Conservation (phyloP, 805 yeast species). For the Cyberlindnera mrakii region DNA sequence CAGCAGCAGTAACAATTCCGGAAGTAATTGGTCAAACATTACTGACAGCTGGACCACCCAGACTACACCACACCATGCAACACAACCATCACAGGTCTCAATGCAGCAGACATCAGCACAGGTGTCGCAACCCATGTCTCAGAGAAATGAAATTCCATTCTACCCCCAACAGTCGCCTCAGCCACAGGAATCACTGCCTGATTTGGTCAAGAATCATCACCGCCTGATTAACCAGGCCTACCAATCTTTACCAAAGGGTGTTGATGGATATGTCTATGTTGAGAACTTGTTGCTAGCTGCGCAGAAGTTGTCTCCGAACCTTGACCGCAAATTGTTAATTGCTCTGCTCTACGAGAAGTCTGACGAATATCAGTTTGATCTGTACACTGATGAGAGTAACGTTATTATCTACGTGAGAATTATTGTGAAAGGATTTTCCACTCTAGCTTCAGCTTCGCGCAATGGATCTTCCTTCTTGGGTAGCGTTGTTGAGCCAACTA, state of each 20-base stretch:
- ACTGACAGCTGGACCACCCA: background rate
- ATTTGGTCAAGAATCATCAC: background rate
- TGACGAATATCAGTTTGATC: constrained; percentile 1
- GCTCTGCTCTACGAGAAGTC: constrained; percentile 1
- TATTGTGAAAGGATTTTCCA: background rate
- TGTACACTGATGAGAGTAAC: background rate
- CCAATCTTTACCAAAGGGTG: background rate
- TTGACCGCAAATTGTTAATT: background rate
- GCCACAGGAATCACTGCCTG: background rate
- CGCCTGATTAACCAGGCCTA: background rate
- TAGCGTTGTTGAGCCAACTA: no score
- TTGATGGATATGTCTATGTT: background rate
- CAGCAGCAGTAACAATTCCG: background rate
- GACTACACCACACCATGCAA: background rate
- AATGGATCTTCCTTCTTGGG: background rate
- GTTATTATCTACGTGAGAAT: background rate
- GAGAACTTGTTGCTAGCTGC: background rate
- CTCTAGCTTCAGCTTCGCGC: background rate
- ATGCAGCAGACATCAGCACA: background rate
- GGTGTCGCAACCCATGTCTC: background rate
- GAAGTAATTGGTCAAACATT: background rate
- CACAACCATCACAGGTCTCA: background rate
- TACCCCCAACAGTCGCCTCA: background rate
- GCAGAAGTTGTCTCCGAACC: background rate
- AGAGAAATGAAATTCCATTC: background rate